A percentile compares a stretch with the other conserved stretches of the same genome.
phyloP scores from a whole-genome alignment of 2,329 filamentous ascomycete genomes.

The Penicillium paneum region DNA sequence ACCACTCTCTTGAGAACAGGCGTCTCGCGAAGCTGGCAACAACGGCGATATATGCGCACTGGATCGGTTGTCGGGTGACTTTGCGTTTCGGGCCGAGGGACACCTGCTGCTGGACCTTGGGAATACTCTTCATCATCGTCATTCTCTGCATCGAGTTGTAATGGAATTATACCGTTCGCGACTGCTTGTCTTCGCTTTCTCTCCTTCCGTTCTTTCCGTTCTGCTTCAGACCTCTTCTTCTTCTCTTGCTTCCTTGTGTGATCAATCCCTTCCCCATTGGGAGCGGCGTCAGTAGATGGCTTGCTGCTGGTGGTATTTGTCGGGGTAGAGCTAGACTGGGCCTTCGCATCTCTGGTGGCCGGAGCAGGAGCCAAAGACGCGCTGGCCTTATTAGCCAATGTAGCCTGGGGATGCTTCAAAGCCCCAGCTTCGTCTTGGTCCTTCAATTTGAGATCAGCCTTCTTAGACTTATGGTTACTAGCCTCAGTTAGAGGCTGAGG shows the following conservation, averaged over 20 bases:
- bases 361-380: neutral
- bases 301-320: conserved; percentile 4
- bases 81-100: conserved; percentile 52
- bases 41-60: conserved; percentile 85
- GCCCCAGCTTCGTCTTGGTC: conserved; percentile 71
- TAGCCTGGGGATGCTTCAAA: conserved; percentile 62
- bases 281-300: conserved; percentile 20
- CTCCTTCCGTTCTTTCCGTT: conserved; percentile 87
- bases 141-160: conserved; percentile 73
- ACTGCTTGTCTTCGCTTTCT: conserved; percentile 80
- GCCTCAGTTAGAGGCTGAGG: conserved; percentile 24
- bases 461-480: conserved; percentile 32
- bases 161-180: conserved; percentile 79
- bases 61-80: conserved; percentile 82
- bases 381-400: conserved; percentile 55
- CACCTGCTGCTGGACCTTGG: conserved; percentile 24
- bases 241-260: conserved; percentile 81
- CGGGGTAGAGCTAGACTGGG: conserved; percentile 10
- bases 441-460: conserved; percentile 57
- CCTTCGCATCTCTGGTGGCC: neutral
- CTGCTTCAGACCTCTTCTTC: conserved; percentile 91
- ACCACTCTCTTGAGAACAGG: conserved; percentile 89
- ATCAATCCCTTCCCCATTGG: conserved; percentile 37
- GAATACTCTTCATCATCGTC: conserved; percentile 59
- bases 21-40: conserved; percentile 89